These are phyloP conservation scores for Trametes cubensis DNA, from an alignment of 768 basidiomycete genomes.

Conservation along the genomic window DNA sequence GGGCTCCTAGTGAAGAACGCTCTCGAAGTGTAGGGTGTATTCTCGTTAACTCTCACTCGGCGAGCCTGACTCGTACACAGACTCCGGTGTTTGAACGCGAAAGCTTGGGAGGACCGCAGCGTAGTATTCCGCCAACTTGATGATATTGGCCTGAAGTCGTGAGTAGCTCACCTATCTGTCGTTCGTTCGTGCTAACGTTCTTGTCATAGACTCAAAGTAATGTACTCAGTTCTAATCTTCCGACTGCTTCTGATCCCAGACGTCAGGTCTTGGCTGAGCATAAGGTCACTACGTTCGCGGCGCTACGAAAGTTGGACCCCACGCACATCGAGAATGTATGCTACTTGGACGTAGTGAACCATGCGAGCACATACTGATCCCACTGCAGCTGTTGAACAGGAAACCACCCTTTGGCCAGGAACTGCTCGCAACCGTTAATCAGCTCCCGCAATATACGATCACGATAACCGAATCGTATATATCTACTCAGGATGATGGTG, in stretches of 20 bases:
- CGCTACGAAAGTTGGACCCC: constrained; percentile 58
- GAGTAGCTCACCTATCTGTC: constrained; percentile 31
- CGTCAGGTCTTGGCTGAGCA: constrained; percentile 72
- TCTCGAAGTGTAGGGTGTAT: constrained; percentile 64
- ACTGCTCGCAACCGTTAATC: constrained; percentile 58
- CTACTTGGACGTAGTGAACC: not conserved
- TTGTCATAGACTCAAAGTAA: constrained; percentile 31
- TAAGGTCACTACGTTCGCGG: constrained; percentile 65
- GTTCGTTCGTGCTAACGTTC: not conserved
- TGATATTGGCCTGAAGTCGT: constrained; percentile 94
- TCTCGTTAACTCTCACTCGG: not conserved
- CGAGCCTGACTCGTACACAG: constrained; percentile 40
- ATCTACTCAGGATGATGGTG: constrained; percentile 46
- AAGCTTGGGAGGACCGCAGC: constrained; percentile 90
- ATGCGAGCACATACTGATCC: not conserved
- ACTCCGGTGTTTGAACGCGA: constrained; percentile 75
- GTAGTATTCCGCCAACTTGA: constrained; percentile 85
- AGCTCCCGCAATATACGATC: constrained; percentile 68
- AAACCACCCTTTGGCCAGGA: constrained; percentile 75
- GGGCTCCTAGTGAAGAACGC: constrained; percentile 74
- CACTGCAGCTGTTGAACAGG: constrained; percentile 67
- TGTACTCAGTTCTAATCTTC: not conserved
- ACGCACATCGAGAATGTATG: constrained; percentile 64
- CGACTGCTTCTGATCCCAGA: not conserved
- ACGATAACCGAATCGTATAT: constrained; percentile 51